phyloP scores from a whole-genome alignment of 1,139 yeast genomes.

The Suhomyces ambrosiae region DNA sequence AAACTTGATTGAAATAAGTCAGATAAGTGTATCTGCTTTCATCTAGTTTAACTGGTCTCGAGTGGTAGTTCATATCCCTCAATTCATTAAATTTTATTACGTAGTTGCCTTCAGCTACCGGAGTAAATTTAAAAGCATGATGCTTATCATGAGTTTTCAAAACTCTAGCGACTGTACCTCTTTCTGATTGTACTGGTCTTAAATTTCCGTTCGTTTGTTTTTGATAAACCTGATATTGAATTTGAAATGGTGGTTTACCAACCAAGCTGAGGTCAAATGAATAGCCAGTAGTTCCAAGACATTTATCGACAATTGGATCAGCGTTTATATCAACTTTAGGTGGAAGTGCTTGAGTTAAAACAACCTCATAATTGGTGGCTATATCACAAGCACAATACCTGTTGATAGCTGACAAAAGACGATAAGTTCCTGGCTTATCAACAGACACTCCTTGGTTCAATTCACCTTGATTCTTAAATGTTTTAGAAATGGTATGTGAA shows the following conservation, averaged over 20 bases:
- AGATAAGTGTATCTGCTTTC: constrained; percentile 45
- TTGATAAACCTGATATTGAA: constrained; percentile 63
- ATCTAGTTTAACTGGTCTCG: constrained; percentile 34
- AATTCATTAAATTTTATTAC: constrained; percentile 66
- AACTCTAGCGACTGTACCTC: constrained; percentile 31
- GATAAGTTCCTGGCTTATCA: constrained; percentile 64
- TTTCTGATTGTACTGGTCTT: constrained; percentile 34
- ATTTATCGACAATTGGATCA: constrained; percentile 71
- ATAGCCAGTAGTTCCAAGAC: constrained; percentile 90
- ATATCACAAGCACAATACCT: constrained; percentile 64
- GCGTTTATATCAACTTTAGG: constrained; percentile 59
- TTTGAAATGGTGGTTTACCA: constrained; percentile 82
- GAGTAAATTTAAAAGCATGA: constrained; percentile 64
- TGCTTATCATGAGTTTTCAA: constrained; percentile 26
- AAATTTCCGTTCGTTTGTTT: constrained; percentile 34
- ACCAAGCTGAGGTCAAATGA: constrained; percentile 65
- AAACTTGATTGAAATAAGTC: constrained; percentile 54
- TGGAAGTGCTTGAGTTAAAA: constrained; percentile 32
- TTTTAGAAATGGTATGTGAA: constrained; percentile 32
- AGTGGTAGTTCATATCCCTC: constrained; percentile 56
- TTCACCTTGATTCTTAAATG: constrained; percentile 36
- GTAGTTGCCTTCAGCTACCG: constrained; percentile 79
- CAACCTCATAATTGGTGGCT: constrained; percentile 32
- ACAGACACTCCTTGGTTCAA: constrained; percentile 40
- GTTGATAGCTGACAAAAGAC: constrained; percentile 54